Evolutionary conservation across 805 yeast species (phyloP).

Genomic region (Ogataea glucozyma): DNA sequence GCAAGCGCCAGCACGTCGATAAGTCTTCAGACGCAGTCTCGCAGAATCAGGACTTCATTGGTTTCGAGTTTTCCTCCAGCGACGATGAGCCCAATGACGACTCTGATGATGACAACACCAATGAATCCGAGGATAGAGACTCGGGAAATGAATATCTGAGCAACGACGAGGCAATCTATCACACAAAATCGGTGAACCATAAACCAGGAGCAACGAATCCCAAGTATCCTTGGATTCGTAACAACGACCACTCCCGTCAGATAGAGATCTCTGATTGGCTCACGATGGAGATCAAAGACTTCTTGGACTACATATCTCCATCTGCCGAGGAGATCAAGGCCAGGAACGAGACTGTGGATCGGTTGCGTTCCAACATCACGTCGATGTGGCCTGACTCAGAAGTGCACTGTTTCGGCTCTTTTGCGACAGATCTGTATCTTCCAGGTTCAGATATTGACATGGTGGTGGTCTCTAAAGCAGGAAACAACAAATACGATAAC

Average conservation of each 20-base stretch:
- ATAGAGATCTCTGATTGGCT: slow-evolving; percentile 84
- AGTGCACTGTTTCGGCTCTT: slow-evolving; percentile 88
- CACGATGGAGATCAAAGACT: slow-evolving; percentile 81
- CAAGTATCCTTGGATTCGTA: slow-evolving; percentile 72
- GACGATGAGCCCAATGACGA: slow-evolving; percentile 37
- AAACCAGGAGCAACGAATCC: slow-evolving; percentile 34
- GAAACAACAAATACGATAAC: slow-evolving; percentile 55
- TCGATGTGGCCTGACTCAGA: slow-evolving; percentile 77
- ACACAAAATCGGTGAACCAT: slow-evolving; percentile 28
- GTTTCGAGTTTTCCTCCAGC: slow-evolving; percentile 52
- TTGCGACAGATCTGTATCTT: slow-evolving; percentile 86
- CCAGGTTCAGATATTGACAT: slow-evolving; percentile 97
- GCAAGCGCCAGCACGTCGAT: slow-evolving; percentile 13
- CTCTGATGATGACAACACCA: slow-evolving; percentile 38
- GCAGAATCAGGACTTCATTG: slow-evolving; percentile 54
- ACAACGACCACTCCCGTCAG: slow-evolving; percentile 75
- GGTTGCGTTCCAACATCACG: slow-evolving; percentile 53
- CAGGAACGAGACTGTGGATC: slow-evolving; percentile 65
- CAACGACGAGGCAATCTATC: slow-evolving; percentile 42
- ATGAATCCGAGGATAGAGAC: slow-evolving; percentile 23
- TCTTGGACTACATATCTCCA: slow-evolving; percentile 84
- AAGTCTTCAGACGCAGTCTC: slow-evolving; percentile 38
- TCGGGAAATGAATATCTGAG: slow-evolving; percentile 44
- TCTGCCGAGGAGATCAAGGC: slow-evolving; percentile 66
- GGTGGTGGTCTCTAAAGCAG: slow-evolving; percentile 65